A percentile compares a stretch with the other conserved stretches of the same genome.
phyloP scores from a whole-genome alignment of 2,329 filamentous ascomycete species.

The Penicillium sp. region DNA sequence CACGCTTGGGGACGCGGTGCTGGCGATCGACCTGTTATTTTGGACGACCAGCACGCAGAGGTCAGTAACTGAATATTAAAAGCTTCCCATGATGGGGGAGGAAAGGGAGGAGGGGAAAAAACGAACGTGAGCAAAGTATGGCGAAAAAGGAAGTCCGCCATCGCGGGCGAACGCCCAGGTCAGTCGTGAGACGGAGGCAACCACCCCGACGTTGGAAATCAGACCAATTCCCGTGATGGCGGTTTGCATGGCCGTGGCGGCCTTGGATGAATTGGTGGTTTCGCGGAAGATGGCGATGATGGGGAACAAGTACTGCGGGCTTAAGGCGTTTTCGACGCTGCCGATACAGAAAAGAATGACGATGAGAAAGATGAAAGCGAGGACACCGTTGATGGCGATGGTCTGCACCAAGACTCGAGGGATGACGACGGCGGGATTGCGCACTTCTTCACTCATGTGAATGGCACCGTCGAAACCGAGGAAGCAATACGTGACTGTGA shows the following conservation, averaged over 20 bases:
- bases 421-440: slow-evolving; percentile 42
- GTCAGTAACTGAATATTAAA: too few relatives aligned
- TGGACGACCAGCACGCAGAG: neutral
- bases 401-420: slow-evolving; percentile 44
- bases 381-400: slow-evolving; percentile 37
- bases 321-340: slow-evolving; percentile 29
- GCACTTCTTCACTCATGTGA: slow-evolving; percentile 45
- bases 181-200: slow-evolving; percentile 45
- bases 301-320: slow-evolving; percentile 30
- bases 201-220: slow-evolving; percentile 37
- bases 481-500: slow-evolving; percentile 26
- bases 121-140: slow-evolving; percentile 16
- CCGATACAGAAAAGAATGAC: slow-evolving; percentile 43
- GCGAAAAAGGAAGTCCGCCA: slow-evolving; percentile 37
- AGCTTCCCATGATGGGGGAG: neutral
- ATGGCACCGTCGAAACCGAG: slow-evolving; percentile 43
- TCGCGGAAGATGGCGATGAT: slow-evolving; percentile 41
- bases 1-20: slow-evolving; percentile 32
- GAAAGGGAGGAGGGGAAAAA: neutral
- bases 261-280: slow-evolving; percentile 37
- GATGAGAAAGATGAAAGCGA: slow-evolving; percentile 39
- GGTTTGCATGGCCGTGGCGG: slow-evolving; percentile 38
- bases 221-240: slow-evolving; percentile 36
- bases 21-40: slow-evolving; percentile 25
- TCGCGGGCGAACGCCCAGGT: slow-evolving; percentile 48